phyloP scores from a whole-genome alignment of 1,139 yeast species.

The Yamadazyma dushanensis region DNA sequence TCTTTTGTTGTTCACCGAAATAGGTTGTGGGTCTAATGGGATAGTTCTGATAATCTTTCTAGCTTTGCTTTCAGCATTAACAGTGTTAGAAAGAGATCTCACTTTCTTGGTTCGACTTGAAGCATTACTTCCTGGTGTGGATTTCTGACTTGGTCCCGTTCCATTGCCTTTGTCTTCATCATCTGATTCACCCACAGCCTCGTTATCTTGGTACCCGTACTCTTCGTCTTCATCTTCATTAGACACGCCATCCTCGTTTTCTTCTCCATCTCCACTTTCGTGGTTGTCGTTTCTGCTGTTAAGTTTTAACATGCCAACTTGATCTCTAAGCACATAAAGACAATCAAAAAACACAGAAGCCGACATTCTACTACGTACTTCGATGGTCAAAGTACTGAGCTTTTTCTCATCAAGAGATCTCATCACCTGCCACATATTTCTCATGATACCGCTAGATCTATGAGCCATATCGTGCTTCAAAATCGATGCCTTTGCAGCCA shows the following conservation, averaged over 20 bases:
- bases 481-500: constrained; percentile 78
- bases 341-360: constrained; percentile 93
- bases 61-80: constrained; percentile 69
- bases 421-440: constrained; percentile 89
- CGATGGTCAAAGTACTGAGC: constrained; percentile 42
- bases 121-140: constrained; percentile 40
- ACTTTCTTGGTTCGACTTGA: constrained; percentile 35
- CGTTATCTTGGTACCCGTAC: constrained; percentile 23
- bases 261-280: constrained; percentile 20
- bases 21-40: constrained; percentile 82
- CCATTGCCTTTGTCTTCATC: constrained; percentile 18
- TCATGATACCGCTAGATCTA: constrained; percentile 90
- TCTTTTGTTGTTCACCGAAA: constrained; percentile 40
- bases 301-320: constrained; percentile 79
- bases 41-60: constrained; percentile 72
- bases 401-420: constrained; percentile 53
- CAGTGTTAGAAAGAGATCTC: constrained; percentile 52
- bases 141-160: constrained; percentile 25
- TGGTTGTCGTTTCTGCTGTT: constrained; percentile 31
- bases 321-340: constrained; percentile 76
- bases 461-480: constrained; percentile 90
- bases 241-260: constrained; percentile 20
- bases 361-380: constrained; percentile 79
- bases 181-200: constrained; percentile 26
- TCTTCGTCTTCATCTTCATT: constrained; percentile 24